Evolutionary conservation across 1,284 basidiomycete genomes (phyloP), one percentile per base, ranked within the genome.

Genomic region (Trametes polyzona): DNA sequence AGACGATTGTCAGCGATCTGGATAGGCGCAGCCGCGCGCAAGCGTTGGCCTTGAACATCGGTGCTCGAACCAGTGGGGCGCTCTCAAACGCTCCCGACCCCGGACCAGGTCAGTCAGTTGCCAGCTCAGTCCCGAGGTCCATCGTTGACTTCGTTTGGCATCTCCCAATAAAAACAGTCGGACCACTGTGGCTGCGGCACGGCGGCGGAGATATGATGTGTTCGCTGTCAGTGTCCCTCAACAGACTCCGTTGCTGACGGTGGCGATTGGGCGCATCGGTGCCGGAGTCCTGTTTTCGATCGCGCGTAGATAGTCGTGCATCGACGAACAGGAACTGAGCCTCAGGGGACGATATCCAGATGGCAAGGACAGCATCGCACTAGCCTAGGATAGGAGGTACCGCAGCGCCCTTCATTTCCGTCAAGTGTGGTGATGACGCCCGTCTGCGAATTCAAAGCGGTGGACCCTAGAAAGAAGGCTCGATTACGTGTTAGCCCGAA

Each of bases 331-430:
- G 5, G 14, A 21, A 39, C 17, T 21, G 12, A 21, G 7, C 40
- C 26, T 19, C 23, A 41, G 23, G 23, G 1, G 9, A 10, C 4
- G 29, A 5, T 42, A 27, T 17, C 41, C 17, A 16, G 41, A 42
- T 42, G 17, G 26, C 41, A 5, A 17, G 26, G 26, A 42, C 24
- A 27, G 41, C 26, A 42, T 26, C 41, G 41, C 24, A 27, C 19
- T 21, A 8, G 16, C 10, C 24, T 5, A 47, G 35, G 30, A 42
- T 19, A 35, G 30, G 23, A 37, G 47, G 46, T 55, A 44, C 40
- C 41, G 55, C 61, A 59, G 57, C 61, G 50, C 52, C 52, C 26
- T 50, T 58, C 55, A 62, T 62, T 51, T 62, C 60, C 60, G 60
- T 57, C 39, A 46, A 48, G 37, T 55, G 48, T 55, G 52, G 48